Percentiles rank a stretch among this genome's conserved stretches.
These are phyloP conservation scores for Solanum chaucha DNA, from an alignment of 257 asterid genomes.

Conservation along the genomic window DNA sequence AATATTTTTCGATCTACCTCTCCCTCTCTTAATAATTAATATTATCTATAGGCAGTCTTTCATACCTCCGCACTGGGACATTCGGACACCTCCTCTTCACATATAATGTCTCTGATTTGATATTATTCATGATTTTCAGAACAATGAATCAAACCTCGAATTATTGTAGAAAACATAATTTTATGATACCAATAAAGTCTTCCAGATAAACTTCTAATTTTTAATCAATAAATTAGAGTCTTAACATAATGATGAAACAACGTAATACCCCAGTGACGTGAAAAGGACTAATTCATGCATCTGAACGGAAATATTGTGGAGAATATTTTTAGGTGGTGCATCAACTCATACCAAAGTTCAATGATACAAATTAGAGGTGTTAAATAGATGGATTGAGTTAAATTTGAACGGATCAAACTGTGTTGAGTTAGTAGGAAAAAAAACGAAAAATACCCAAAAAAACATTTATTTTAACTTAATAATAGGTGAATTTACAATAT, in stretches of 20 bases:
- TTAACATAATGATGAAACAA: neutral
- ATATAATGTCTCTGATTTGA: neutral
- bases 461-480: too few species aligned
- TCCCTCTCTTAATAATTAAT: neutral
- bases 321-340: neutral
- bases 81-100: neutral
- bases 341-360: neutral
- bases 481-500: neutral
- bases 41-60: neutral
- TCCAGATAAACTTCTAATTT: neutral
- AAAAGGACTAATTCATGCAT: neutral
- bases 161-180: neutral
- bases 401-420: neutral
- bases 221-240: neutral
- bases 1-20: neutral
- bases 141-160: neutral
- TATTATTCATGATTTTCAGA: neutral
- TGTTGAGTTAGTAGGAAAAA: neutral
- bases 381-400: neutral
- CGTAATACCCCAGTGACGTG: neutral
- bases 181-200: neutral
- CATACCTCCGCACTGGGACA: rapidly evolving
- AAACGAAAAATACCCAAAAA: neutral
- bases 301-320: neutral
- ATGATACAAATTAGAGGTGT: neutral